Evolutionary conservation across 192 early-diverging fungal species (phyloP).

Genomic region (Glomus cerebriforme): DNA sequence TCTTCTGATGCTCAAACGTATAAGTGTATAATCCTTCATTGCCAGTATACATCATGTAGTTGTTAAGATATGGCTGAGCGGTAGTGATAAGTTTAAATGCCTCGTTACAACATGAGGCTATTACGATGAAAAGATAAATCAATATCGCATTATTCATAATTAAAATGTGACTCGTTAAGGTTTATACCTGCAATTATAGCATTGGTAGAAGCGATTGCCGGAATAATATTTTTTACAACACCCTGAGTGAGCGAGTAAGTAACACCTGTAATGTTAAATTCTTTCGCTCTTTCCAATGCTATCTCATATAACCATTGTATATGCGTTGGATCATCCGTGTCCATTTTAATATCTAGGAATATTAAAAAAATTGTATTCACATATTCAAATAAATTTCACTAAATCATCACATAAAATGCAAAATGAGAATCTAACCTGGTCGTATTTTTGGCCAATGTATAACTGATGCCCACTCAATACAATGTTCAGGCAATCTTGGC

Average conservation of each 20-base stretch:
- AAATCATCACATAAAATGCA: not conserved
- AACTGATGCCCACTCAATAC: constrained; percentile 95
- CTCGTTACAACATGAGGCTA: constrained; percentile 92
- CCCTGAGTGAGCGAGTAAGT: constrained; percentile 91
- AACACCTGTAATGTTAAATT: constrained; percentile 86
- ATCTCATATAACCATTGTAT: constrained; percentile 74
- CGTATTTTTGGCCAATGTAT: constrained; percentile 89
- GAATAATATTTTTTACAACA: constrained; percentile 98
- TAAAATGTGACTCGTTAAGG: not conserved
- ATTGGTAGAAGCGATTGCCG: constrained; percentile 91
- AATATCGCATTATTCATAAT: constrained; percentile 7
- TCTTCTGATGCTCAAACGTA: constrained; percentile 81
- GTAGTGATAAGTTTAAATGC: constrained; percentile 89
- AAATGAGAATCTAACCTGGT: constrained; percentile 34
- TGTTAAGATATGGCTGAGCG: constrained; percentile 77
- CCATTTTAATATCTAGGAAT: constrained; percentile 60
- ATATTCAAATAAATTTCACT: not conserved
- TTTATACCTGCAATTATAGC: constrained; percentile 70
- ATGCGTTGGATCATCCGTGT: constrained; percentile 77
- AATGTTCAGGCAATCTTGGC: constrained; percentile 96
- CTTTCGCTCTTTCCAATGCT: constrained; percentile 67
- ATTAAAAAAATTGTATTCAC: not conserved
- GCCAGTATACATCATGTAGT: constrained; percentile 98
- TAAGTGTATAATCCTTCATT: constrained; percentile 89
- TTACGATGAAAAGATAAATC: constrained; percentile 5